Conservation (phyloP, 2,329 filamentous ascomycete species). For the Scytalidium lignicola region DNA sequence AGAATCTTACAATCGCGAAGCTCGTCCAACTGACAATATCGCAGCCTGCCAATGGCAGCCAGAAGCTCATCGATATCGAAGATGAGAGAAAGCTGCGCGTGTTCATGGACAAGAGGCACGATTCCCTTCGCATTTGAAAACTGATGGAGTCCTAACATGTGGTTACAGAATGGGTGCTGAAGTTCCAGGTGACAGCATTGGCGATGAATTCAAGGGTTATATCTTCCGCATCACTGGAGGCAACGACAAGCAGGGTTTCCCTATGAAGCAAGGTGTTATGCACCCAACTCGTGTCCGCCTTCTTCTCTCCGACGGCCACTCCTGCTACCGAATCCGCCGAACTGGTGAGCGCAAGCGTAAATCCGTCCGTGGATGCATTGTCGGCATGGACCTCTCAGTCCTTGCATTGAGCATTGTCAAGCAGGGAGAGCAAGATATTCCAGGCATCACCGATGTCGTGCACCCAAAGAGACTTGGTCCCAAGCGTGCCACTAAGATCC, state of each 20-base stretch:
- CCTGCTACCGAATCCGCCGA: conserved; percentile 98
- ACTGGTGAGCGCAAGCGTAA: conserved; percentile 99
- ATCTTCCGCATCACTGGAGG: conserved; percentile 99
- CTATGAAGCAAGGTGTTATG: conserved; percentile 99
- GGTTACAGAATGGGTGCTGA: conserved; percentile 72
- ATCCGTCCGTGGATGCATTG: conserved; percentile 98
- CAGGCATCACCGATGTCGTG: conserved; percentile 94
- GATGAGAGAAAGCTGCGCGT: conserved; percentile 99
- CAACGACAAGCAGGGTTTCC: conserved; percentile 99
- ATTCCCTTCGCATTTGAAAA: conserved; percentile 41
- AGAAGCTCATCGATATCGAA: conserved; percentile 98
- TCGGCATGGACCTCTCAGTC: conserved; percentile 91
- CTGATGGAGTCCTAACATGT: conserved; percentile 16
- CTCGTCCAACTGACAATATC: conserved; percentile 13
- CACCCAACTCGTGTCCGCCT: conserved; percentile 97
- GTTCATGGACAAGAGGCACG: conserved; percentile 93
- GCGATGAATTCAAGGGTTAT: conserved; percentile 99
- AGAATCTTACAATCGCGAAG: conserved; percentile 5
- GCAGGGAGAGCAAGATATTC: conserved; percentile 92
- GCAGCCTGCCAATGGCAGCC: conserved; percentile 91
- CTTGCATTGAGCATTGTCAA: conserved; percentile 94
- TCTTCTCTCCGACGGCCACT: conserved; percentile 93
- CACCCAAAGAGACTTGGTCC: conserved; percentile 99
- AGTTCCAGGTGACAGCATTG: conserved; percentile 88
- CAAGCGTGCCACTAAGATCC: conserved; percentile 99